These are phyloP conservation scores for Keithomyces neogunnii DNA, from an alignment of 2,329 filamentous ascomycete species.

Conservation along the genomic window DNA sequence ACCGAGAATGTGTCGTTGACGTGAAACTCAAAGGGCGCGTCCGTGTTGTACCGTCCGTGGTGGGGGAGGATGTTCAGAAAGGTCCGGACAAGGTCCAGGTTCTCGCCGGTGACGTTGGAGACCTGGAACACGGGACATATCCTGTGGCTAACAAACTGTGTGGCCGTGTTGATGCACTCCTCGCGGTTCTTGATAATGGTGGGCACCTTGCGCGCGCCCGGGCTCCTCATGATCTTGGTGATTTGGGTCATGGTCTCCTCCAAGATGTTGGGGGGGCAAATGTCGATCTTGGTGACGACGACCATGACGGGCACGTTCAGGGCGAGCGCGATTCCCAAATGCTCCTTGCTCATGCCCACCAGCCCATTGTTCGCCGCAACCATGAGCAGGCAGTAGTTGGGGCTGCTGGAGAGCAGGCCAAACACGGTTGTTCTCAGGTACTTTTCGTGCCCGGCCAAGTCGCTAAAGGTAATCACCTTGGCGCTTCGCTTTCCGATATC, in stretches of 20 bases:
- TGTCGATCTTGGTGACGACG: slow-evolving; percentile 95
- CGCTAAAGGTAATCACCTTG: slow-evolving; percentile 95
- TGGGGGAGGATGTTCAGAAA: slow-evolving; percentile 95
- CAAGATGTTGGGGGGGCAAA: slow-evolving; percentile 91
- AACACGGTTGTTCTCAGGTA: slow-evolving; percentile 96
- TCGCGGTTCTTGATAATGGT: slow-evolving; percentile 89
- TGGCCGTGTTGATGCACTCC: slow-evolving; percentile 89
- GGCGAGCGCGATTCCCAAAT: slow-evolving; percentile 87
- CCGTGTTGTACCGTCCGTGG: slow-evolving; percentile 82
- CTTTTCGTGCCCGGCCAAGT: slow-evolving; percentile 89
- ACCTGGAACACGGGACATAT: slow-evolving; percentile 98
- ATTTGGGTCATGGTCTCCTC: slow-evolving; percentile 89
- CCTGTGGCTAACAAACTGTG: slow-evolving; percentile 87
- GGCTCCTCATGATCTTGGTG: slow-evolving; percentile 86
- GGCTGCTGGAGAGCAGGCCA: slow-evolving; percentile 85
- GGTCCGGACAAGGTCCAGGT: slow-evolving; percentile 79
- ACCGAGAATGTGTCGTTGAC: slow-evolving; percentile 98
- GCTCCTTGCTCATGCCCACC: slow-evolving; percentile 97
- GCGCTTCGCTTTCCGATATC: slow-evolving; percentile 92
- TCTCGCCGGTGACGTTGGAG: slow-evolving; percentile 92
- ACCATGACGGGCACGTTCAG: slow-evolving; percentile 98
- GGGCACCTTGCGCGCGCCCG: slow-evolving; percentile 88
- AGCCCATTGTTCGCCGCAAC: slow-evolving; percentile 96
- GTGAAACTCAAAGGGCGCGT: slow-evolving; percentile 87
- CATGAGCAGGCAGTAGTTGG: slow-evolving; percentile 97